Evolutionary conservation across 1,284 basidiomycete genomes (phyloP).

Genomic region (Xanthoconium separans): DNA sequence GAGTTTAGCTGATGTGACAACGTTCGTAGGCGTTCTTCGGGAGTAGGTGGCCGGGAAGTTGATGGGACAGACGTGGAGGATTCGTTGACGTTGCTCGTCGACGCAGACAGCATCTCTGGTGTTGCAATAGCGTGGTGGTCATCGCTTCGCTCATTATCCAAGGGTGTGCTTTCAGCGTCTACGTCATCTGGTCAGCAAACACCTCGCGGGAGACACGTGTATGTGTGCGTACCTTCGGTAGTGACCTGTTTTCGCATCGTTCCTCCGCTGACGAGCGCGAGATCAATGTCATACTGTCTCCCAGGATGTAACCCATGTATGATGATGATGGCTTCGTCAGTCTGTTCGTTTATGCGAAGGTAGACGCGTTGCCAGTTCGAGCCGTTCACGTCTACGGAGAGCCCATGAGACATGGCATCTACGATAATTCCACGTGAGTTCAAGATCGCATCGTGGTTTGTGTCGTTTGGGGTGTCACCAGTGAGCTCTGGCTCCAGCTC

Average conservation of each 20-base stretch:
- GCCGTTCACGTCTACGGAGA: slow-evolving; percentile 75
- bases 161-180: slow-evolving; percentile 27
- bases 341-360: slow-evolving; percentile 71
- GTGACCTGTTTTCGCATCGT: slow-evolving; percentile 60
- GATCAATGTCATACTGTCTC: slow-evolving; percentile 75
- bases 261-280: slow-evolving; percentile 65
- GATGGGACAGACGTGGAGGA: slow-evolving; percentile 17
- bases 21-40: slow-evolving; percentile 62
- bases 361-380: slow-evolving; percentile 73
- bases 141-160: slow-evolving; percentile 20
- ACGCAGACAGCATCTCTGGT: slow-evolving; percentile 20
- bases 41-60: slow-evolving; percentile 34
- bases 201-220: slow-evolving; percentile 14
- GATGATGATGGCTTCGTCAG: slow-evolving; percentile 78
- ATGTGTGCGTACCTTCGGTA: slow-evolving; percentile 51
- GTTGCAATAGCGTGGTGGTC: slow-evolving; percentile 11
- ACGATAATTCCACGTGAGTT: slow-evolving; percentile 49
- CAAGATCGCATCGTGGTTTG: slow-evolving; percentile 8
- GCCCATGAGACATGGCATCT: slow-evolving; percentile 66
- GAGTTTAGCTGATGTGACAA: slow-evolving; percentile 57
- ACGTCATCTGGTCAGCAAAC: slow-evolving; percentile 7
- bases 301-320: slow-evolving; percentile 79
- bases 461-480: slow-evolving; percentile 33
- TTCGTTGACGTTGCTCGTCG: slow-evolving; percentile 17
- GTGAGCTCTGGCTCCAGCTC: slow-evolving; percentile 22